phyloP scores from a whole-genome alignment of 768 basidiomycete genomes.

The Termitomyces bulborhizus region DNA sequence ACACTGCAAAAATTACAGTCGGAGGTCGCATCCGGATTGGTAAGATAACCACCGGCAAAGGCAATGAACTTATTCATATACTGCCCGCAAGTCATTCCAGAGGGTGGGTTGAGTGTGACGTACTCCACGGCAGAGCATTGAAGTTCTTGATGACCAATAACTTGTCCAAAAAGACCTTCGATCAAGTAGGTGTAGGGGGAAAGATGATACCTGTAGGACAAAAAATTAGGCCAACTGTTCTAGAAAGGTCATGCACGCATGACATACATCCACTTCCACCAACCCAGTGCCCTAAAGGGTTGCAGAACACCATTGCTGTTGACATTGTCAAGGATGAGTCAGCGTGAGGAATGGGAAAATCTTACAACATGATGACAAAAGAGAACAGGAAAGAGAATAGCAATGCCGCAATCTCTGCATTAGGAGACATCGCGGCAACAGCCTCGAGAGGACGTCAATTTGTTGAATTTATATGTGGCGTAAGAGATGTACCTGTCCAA shows the following conservation, averaged over 20 bases:
- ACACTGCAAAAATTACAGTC: slow-evolving; percentile 56
- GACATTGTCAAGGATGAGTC: not conserved
- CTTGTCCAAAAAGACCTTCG: slow-evolving; percentile 35
- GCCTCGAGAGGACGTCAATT: slow-evolving; percentile 36
- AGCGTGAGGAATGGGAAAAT: not conserved
- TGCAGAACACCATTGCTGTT: slow-evolving; percentile 57
- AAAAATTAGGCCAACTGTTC: too few species aligned
- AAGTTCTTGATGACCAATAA: slow-evolving; percentile 34
- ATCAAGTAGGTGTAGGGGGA: slow-evolving; percentile 55
- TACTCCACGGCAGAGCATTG: slow-evolving; percentile 49
- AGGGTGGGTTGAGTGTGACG: slow-evolving; percentile 45
- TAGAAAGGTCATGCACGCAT: too few species aligned
- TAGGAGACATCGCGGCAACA: slow-evolving; percentile 53
- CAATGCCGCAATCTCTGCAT: slow-evolving; percentile 45
- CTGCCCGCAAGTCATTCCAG: slow-evolving; percentile 43
- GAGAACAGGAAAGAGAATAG: slow-evolving; percentile 48
- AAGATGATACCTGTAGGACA: slow-evolving; percentile 23
- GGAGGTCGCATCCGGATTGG: slow-evolving; percentile 45
- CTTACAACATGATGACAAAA: slow-evolving; percentile 52
- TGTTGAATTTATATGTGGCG: too few species aligned
- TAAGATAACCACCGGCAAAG: slow-evolving; percentile 48
- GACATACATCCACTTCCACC: slow-evolving; percentile 63
- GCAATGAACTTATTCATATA: slow-evolving; percentile 49
- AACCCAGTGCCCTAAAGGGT: slow-evolving; percentile 49
- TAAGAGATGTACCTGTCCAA: slow-evolving; percentile 35